phyloP scores from a whole-genome alignment of 1,139 yeast genomes.

The Debaryomycetaceae sp. region DNA sequence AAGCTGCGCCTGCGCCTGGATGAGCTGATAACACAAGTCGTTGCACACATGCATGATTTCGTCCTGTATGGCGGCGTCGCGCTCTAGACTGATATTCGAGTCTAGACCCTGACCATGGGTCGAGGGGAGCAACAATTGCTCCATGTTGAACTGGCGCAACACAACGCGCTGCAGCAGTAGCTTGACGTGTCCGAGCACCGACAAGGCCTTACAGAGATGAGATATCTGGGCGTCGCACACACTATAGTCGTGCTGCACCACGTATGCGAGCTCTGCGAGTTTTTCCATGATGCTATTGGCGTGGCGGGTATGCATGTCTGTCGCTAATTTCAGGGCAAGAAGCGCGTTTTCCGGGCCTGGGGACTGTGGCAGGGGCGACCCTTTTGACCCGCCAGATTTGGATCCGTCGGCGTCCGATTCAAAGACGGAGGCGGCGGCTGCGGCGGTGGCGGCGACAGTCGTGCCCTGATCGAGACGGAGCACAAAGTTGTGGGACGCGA shows the following conservation, averaged over 20 bases:
- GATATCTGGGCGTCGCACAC: constrained; percentile 27
- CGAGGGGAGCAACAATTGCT: constrained; percentile 21
- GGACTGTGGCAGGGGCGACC: constrained; percentile 3
- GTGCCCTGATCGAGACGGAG: constrained; percentile 6
- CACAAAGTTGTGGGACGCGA: constrained; percentile 32
- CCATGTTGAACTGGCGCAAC: constrained; percentile 26
- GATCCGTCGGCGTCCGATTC: no score
- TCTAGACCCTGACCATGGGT: constrained; percentile 6
- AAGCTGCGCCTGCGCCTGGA: constrained; percentile 25
- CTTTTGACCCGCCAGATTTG: no score
- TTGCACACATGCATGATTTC: constrained; percentile 30
- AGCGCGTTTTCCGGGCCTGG: constrained; percentile 23
- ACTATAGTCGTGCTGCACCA: constrained; percentile 30
- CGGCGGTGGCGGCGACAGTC: neutral
- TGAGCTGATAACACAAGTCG: constrained; percentile 28
- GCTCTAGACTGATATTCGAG: constrained; percentile 11
- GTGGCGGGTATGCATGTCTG: constrained; percentile 24
- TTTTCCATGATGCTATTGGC: constrained; percentile 29
- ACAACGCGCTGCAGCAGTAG: constrained; percentile 23
- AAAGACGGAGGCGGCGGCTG: neutral
- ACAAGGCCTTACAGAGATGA: constrained; percentile 18
- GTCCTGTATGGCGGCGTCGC: constrained; percentile 30
- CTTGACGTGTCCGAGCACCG: constrained; percentile 17
- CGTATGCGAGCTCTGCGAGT: constrained; percentile 28
- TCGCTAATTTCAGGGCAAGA: constrained; percentile 28